A percentile compares a stretch with the other conserved stretches of the same genome.
These are phyloP conservation scores for Podaxis mareebaensis DNA, from an alignment of 768 basidiomycete genomes.

Conservation along the genomic window DNA sequence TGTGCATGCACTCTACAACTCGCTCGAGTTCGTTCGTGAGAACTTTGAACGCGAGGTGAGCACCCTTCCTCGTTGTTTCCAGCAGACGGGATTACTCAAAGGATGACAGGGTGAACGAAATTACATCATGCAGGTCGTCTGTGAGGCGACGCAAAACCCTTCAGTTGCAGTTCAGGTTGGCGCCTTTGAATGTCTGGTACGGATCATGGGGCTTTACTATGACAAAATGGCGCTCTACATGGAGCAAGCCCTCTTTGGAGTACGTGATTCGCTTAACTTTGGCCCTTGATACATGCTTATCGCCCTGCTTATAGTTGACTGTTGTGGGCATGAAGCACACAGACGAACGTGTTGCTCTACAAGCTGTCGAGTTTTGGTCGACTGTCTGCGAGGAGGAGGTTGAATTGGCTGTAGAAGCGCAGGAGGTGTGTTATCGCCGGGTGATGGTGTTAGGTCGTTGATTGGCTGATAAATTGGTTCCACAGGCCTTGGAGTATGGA, in stretches of 20 bases:
- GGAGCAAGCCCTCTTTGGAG: slow-evolving; percentile 98
- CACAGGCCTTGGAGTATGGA: slow-evolving; percentile 85
- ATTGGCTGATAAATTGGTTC: slow-evolving; percentile 17
- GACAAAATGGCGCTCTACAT: slow-evolving; percentile 99
- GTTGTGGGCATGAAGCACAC: slow-evolving; percentile 96
- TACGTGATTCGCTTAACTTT: slow-evolving; percentile 43
- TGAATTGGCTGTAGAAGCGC: slow-evolving; percentile 86
- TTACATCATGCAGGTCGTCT: slow-evolving; percentile 99
- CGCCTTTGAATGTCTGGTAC: slow-evolving; percentile 92
- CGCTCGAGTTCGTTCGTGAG: slow-evolving; percentile 94
- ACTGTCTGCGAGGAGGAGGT: slow-evolving; percentile 98
- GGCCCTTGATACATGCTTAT: slow-evolving; percentile 17
- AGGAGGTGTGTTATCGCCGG: slow-evolving; percentile 60
- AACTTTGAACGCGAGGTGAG: slow-evolving; percentile 97
- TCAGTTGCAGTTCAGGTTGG: slow-evolving; percentile 87
- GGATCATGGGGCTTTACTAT: slow-evolving; percentile 97
- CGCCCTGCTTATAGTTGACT: slow-evolving; percentile 63
- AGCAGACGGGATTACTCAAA: slow-evolving; percentile 15
- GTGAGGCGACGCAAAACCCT: slow-evolving; percentile 92
- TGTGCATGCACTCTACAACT: slow-evolving; percentile 90
- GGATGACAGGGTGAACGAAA: slow-evolving; percentile 87
- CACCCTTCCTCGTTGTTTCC: slow-evolving; percentile 18
- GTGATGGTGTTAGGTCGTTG: not conserved
- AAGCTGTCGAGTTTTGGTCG: slow-evolving; percentile 99
- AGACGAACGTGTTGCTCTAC: slow-evolving; percentile 89